These are phyloP conservation scores for Oryza glaberrima DNA, from an alignment of 176 grass and related monocot genomes.

Conservation along the genomic window DNA sequence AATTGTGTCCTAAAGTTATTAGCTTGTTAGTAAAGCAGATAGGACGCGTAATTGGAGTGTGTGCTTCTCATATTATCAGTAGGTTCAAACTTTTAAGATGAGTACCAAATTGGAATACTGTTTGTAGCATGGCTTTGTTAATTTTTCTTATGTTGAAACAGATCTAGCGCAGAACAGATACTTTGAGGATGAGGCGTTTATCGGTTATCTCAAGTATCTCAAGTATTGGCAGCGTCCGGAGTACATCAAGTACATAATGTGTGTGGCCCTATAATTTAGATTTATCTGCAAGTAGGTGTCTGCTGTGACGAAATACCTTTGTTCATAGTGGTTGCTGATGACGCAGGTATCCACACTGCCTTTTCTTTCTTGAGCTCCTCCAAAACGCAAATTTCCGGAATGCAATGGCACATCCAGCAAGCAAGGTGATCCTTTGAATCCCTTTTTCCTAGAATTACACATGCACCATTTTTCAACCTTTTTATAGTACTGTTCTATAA, in stretches of 20 bases:
- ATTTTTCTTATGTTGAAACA: slow-evolving; percentile 33
- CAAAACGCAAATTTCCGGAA: slow-evolving; percentile 92
- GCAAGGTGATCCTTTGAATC: slow-evolving; percentile 61
- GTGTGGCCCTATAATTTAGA: slow-evolving; percentile 38
- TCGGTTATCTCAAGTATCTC: slow-evolving; percentile 95
- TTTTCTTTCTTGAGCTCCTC: slow-evolving; percentile 98
- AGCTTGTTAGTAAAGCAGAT: not conserved
- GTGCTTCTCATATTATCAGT: not conserved
- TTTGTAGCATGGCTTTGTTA: not conserved
- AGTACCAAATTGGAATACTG: not conserved
- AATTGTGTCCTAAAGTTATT: not conserved
- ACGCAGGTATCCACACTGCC: slow-evolving; percentile 92
- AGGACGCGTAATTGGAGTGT: not conserved
- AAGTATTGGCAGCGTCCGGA: slow-evolving; percentile 86
- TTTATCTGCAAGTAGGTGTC: not conserved
- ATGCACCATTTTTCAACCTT: not conserved
- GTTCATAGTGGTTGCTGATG: slow-evolving; percentile 16
- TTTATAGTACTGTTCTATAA: slow-evolving; percentile 6
- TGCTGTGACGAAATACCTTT: not conserved
- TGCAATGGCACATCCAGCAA: slow-evolving; percentile 97
- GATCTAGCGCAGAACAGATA: slow-evolving; percentile 98
- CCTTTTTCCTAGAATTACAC: slow-evolving; percentile 2
- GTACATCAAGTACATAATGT: slow-evolving; percentile 98
- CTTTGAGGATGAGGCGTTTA: slow-evolving; percentile 93
- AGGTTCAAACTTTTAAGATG: not conserved